These are phyloP conservation scores for Penicillium rolfsii DNA, from an alignment of 2,329 filamentous ascomycete species.

Conservation along the genomic window DNA sequence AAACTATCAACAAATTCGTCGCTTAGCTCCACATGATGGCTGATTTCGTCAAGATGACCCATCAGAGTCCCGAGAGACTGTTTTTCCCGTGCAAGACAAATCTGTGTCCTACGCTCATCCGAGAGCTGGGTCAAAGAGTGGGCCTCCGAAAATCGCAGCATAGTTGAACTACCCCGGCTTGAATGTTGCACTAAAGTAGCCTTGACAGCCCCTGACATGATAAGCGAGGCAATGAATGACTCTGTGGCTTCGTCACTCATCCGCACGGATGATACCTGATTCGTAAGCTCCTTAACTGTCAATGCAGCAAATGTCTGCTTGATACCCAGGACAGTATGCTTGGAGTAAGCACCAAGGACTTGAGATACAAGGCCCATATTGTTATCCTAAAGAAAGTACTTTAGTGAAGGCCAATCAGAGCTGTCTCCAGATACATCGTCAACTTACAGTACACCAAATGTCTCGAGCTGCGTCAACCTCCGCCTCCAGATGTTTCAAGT, in stretches of 20 bases:
- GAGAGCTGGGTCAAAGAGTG: conserved; percentile 38
- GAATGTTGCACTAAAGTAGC: conserved; percentile 54
- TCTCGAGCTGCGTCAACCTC: conserved; percentile 64
- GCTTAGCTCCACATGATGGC: conserved; percentile 59
- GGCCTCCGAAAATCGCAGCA: conserved; percentile 57
- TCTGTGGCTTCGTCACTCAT: conserved; percentile 35
- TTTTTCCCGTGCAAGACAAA: conserved; percentile 55
- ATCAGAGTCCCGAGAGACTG: conserved; percentile 55
- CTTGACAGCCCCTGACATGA: conserved; percentile 54
- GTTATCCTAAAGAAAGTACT: conserved; percentile 57
- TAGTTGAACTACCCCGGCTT: conserved; percentile 44
- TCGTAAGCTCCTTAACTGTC: conserved; percentile 54
- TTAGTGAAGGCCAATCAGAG: background rate
- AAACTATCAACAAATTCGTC: conserved; percentile 62
- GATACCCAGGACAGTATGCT: conserved; percentile 74
- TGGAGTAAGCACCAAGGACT: conserved; percentile 71
- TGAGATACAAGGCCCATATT: conserved; percentile 73
- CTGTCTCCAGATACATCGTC: background rate
- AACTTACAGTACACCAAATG: conserved; percentile 63
- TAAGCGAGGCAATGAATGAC: conserved; percentile 48
- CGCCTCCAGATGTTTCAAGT: conserved; percentile 62
- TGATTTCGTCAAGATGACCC: conserved; percentile 57
- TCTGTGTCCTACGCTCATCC: conserved; percentile 41
- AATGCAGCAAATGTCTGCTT: conserved; percentile 71
- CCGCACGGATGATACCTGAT: conserved; percentile 36